Evolutionary conservation across 768 basidiomycete species (phyloP), one percentile per base, ranked within the genome.

Genomic region (Lactarius tabidus): DNA sequence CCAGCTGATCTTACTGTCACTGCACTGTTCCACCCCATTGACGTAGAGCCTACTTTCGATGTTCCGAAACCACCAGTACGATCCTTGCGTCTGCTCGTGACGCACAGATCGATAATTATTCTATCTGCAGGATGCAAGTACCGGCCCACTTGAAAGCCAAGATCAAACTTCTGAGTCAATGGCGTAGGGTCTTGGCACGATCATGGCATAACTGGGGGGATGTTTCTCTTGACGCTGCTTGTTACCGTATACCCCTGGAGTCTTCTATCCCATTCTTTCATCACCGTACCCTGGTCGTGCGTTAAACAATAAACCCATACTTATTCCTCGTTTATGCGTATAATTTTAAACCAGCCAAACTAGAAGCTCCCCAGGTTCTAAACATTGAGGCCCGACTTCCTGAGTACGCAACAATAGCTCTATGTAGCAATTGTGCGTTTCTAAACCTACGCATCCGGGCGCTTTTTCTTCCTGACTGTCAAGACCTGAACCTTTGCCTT

Each of bases 301-400:
- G 9, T 18, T 14, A 58, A 1, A n/a, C 6, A 8, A 8, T 38
- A 18, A 4, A n/a, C 10, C 31, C 96, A 20, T 98, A 74, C 92
- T 92, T 87, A 0, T 93, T 51, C 87, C 86, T 14, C 81, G 85
- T 6, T 87, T 87, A 14, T 84, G 82, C 72, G 79, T 85, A 12
- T 88, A 84, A 78, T 94, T 35, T 89, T 0, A 86, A 93, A 70
- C 83, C 88, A 70, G 51, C n/a, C n/a, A n/a, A n/a, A 79, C 2
- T 77, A 18, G 82, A 80, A 58, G 72, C 80, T 0, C 80, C 82
- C 4, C 82, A 82, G 29, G 79, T 91, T 1, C 59, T 9, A 33
- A 33, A 84, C n/a, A 81, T 35, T 4, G 4, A 35, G 4, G 4
- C 4, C 33, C n/a, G n/a, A n/a, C n/a, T n/a, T 4, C 9, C 9